Conservation (phyloP, 2,329 filamentous ascomycete genomes). For the Lecanicillium sp. region DNA sequence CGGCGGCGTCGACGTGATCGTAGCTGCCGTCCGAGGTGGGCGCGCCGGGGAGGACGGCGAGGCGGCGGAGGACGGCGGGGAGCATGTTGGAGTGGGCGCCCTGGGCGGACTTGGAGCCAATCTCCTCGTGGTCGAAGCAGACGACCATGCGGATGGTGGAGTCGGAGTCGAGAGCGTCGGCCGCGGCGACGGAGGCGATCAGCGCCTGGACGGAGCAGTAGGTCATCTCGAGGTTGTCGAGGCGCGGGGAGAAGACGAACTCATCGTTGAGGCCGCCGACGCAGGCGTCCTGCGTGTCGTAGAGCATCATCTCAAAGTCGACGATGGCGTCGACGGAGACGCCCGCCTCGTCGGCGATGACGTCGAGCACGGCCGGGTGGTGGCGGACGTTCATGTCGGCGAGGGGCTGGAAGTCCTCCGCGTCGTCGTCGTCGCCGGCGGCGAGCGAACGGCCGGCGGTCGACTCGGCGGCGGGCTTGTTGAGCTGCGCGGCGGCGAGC, state of each 20-base stretch:
- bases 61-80: conserved; percentile 76
- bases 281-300: conserved; percentile 87
- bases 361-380: conserved; percentile 77
- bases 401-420: conserved; percentile 62
- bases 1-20: conserved; percentile 51
- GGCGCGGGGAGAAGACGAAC: conserved; percentile 89
- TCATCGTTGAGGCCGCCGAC: conserved; percentile 89
- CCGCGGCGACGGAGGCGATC: conserved; percentile 66
- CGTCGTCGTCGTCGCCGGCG: conserved; percentile 35
- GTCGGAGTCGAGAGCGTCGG: conserved; percentile 65
- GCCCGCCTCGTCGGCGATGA: conserved; percentile 75
- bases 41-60: conserved; percentile 69
- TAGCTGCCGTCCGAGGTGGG: conserved; percentile 58
- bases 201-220: conserved; percentile 85
- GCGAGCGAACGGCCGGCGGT: too few species aligned
- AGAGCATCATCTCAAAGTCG: conserved; percentile 96
- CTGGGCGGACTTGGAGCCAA: conserved; percentile 86
- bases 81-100: conserved; percentile 90
- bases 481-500: conserved; percentile 80
- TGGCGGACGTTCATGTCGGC: conserved; percentile 75
- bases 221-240: conserved; percentile 96
- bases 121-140: conserved; percentile 97
- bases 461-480: conserved; percentile 55
- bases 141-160: conserved; percentile 82
- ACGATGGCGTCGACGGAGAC: conserved; percentile 66